Evolutionary conservation across 2,329 filamentous ascomycete species (phyloP), one percentile per base, ranked within the genome.

Genomic region (Fusarium ramigenum): DNA sequence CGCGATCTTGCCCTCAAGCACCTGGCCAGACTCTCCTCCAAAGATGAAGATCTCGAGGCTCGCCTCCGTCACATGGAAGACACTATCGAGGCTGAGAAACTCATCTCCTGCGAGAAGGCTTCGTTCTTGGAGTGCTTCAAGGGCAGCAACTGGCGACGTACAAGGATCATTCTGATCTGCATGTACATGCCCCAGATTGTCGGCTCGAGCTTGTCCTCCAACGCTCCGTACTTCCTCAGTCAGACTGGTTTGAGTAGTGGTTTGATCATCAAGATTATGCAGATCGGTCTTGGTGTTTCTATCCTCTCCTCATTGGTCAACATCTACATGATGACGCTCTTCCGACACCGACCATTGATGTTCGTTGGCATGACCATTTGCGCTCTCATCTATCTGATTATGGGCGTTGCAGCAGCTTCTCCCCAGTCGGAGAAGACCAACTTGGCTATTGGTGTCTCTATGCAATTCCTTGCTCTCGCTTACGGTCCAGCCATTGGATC

Each of bases 111-210:
- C 11, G 49, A 68, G n/a, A 68, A 66, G 16, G 52, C 62, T n/a
- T 60, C 62, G 5, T 68, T 68, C 28, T 2, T 54, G 9, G 62
- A 68, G 28, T 68, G 65, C 16, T 68, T 68, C 53, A 68, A 37
- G 28, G 65, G 65, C 2, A 53, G 18, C 62, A 68, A 68, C 18
- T 68, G 62, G 65, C 65, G 65, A 5, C 65, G 65, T 19, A 68
- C 65, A 9, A 47, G 62, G 21, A 66, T 68, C 2, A 68, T 68
- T 42, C 36, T 68, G 23, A 66, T 68, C 30, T 66, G 65, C 34
- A 68, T 68, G 53, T 68, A 68, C 28, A 68, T 68, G 65, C 65
- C 62, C 3, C 62, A 68, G 53, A 68, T 68, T 32, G 46, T 46
- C 1, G 62, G 65, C 6, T 19, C 62, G 1, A 66, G 61, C 11